phyloP scores from a whole-genome alignment of 2,329 filamentous ascomycete genomes.

The Cytospora mali region DNA sequence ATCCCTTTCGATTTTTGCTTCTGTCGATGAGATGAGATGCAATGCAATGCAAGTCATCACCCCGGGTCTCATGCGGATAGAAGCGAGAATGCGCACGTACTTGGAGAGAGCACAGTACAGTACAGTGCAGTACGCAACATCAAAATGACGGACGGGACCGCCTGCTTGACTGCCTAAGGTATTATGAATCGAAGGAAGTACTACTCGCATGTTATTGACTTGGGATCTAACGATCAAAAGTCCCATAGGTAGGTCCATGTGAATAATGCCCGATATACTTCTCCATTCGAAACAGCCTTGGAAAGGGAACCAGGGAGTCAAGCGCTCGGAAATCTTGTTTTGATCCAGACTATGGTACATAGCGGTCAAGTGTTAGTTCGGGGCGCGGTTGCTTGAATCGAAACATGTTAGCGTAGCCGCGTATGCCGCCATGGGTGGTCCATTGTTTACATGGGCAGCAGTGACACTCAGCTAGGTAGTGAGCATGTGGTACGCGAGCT shows the following conservation, averaged over 20 bases:
- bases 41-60: constrained; percentile 1
- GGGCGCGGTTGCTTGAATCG: background rate
- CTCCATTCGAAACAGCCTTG: no score
- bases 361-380: background rate
- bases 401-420: background rate
- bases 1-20: no score
- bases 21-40: background rate
- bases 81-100: background rate
- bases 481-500: background rate
- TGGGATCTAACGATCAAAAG: background rate
- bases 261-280: no score
- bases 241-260: no score
- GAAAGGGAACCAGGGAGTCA: no score
- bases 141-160: background rate
- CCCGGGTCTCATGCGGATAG: constrained; percentile 1
- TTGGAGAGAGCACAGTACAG: background rate
- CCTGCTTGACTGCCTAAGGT: background rate
- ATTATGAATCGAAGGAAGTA: no score
- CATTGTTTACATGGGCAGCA: background rate
- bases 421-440: background rate
- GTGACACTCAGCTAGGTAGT: background rate
- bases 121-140: background rate
- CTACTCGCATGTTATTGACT: background rate
- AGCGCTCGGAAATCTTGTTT: background rate
- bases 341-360: background rate